A percentile compares a stretch with the other conserved stretches of the same genome.
Conservation (phyloP, 2,329 filamentous ascomycete species). For the Ceratocystis diversiconidia region DNA sequence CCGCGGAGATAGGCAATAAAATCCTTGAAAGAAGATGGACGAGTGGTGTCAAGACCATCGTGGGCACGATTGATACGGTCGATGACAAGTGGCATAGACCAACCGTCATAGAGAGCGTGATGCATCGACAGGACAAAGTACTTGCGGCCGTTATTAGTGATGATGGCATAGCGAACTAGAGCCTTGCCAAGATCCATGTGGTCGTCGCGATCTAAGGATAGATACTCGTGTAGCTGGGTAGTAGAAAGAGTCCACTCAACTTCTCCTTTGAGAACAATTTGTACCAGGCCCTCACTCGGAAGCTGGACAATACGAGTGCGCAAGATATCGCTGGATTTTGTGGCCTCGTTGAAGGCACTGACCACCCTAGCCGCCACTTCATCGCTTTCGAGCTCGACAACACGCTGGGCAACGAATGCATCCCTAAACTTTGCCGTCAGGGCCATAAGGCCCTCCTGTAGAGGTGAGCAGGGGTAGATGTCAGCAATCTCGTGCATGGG, state of each 20-base stretch:
- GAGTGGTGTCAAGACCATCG: slow-evolving; percentile 22
- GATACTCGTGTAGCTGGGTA: slow-evolving; percentile 28
- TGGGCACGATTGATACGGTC: slow-evolving; percentile 35
- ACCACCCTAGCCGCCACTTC: slow-evolving; percentile 27
- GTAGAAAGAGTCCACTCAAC: slow-evolving; percentile 26
- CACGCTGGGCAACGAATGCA: slow-evolving; percentile 38
- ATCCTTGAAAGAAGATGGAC: slow-evolving; percentile 28
- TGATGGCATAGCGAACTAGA: slow-evolving; percentile 33
- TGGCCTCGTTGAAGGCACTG: slow-evolving; percentile 30
- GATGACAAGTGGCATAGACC: slow-evolving; percentile 38
- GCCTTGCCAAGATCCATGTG: slow-evolving; percentile 33
- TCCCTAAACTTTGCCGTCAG: slow-evolving; percentile 37
- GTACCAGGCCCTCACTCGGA: slow-evolving; percentile 31
- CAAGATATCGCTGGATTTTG: slow-evolving; percentile 30
- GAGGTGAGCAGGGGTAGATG: slow-evolving; percentile 39
- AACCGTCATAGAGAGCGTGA: slow-evolving; percentile 43
- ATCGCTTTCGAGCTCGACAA: slow-evolving; percentile 29
- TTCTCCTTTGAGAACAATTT: slow-evolving; percentile 32
- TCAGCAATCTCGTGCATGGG: slow-evolving; percentile 31
- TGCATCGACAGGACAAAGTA: slow-evolving; percentile 42
- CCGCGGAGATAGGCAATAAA: slow-evolving; percentile 35
- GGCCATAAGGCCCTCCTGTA: slow-evolving; percentile 42
- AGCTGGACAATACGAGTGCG: slow-evolving; percentile 37
- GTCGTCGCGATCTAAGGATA: slow-evolving; percentile 29
- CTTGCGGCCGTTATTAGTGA: slow-evolving; percentile 26